These are phyloP conservation scores for Tricholoma matsutake DNA, from an alignment of 768 basidiomycete species.

Conservation along the genomic window DNA sequence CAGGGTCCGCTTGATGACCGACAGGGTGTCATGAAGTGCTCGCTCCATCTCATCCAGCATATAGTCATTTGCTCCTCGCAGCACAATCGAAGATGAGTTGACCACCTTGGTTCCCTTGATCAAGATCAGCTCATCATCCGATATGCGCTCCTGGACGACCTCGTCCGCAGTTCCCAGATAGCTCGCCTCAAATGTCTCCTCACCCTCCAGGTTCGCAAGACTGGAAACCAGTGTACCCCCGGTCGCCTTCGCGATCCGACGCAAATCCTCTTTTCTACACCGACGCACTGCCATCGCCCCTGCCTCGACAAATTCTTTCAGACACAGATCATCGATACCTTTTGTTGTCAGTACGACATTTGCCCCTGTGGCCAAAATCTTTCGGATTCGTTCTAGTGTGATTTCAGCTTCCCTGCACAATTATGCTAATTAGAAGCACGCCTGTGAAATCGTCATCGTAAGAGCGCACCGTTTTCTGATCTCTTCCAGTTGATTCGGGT, in stretches of 20 bases:
- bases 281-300: conserved; percentile 98
- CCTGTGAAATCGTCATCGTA: background rate
- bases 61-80: conserved; percentile 97
- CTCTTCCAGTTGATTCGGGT: conserved; percentile 94
- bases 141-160: conserved; percentile 93
- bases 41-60: conserved; percentile 99
- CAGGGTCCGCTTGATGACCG: conserved; percentile 93
- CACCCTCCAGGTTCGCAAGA: conserved; percentile 94
- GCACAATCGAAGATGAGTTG: conserved; percentile 86
- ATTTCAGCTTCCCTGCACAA: conserved; percentile 84
- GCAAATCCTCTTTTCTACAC: conserved; percentile 96
- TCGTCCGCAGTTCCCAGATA: conserved; percentile 93
- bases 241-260: conserved; percentile 95
- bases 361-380: conserved; percentile 93
- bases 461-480: conserved; percentile 80
- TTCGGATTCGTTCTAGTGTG: conserved; percentile 90
- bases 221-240: conserved; percentile 92
- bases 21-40: conserved; percentile 90
- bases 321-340: conserved; percentile 95
- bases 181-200: conserved; percentile 93
- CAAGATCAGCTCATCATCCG: conserved; percentile 97
- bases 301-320: conserved; percentile 98
- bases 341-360: conserved; percentile 98
- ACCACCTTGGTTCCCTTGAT: conserved; percentile 98
- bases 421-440: background rate